These are phyloP conservation scores for Phytophthora pistaciae DNA, from an alignment of 352 stramenopile species.

Conservation along the genomic window DNA sequence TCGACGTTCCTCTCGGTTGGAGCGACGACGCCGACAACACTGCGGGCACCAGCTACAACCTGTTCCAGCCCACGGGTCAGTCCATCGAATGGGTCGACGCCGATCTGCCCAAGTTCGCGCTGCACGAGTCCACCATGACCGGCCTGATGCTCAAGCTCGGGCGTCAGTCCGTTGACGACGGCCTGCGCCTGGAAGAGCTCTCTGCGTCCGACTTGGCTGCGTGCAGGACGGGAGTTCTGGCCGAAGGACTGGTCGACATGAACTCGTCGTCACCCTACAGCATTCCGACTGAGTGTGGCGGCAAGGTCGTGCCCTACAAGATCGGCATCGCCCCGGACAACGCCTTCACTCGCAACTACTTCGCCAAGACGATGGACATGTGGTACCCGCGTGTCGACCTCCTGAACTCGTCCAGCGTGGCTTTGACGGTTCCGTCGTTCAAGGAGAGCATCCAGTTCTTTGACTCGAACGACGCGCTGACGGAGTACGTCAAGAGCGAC, in stretches of 20 bases:
- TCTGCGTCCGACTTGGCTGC: slow-evolving; percentile 24
- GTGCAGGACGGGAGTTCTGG: slow-evolving; percentile 37
- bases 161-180: slow-evolving; percentile 44
- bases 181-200: slow-evolving; percentile 49
- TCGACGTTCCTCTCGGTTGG: slow-evolving; percentile 59
- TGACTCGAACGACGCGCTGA: slow-evolving; percentile 42
- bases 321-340: slow-evolving; percentile 58
- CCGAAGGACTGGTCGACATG: slow-evolving; percentile 43
- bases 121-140: slow-evolving; percentile 63
- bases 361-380: slow-evolving; percentile 47
- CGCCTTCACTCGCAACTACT: slow-evolving; percentile 66
- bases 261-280: slow-evolving; percentile 40
- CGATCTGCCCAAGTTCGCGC: slow-evolving; percentile 51
- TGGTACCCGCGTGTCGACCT: slow-evolving; percentile 69
- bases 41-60: slow-evolving; percentile 51
- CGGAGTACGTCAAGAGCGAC: slow-evolving; percentile 55
- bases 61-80: slow-evolving; percentile 48
- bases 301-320: slow-evolving; percentile 62
- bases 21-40: slow-evolving; percentile 37
- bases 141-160: slow-evolving; percentile 63
- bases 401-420: slow-evolving; percentile 26
- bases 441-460: slow-evolving; percentile 63
- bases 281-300: slow-evolving; percentile 39
- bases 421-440: slow-evolving; percentile 49
- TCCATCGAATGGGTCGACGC: slow-evolving; percentile 43